Evolutionary conservation across 2,329 filamentous ascomycete genomes (phyloP).

Genomic region (Aurifilum marmelostoma): DNA sequence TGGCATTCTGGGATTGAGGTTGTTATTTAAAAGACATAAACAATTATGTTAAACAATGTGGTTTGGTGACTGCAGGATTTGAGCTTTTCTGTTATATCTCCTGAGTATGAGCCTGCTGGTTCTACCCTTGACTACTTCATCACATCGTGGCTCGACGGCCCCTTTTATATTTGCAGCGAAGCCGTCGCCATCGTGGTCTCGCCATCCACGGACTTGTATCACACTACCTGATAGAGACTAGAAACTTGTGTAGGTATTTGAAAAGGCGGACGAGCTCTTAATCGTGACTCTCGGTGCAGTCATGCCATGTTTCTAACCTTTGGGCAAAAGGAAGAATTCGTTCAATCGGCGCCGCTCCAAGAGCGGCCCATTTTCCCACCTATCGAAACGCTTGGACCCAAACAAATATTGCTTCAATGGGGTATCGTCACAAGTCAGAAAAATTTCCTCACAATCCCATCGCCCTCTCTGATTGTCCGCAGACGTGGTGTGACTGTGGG

Average conservation of each 20-base stretch:
- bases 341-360: not conserved
- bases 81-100: too few relatives aligned
- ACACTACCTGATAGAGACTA: not conserved
- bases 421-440: not conserved
- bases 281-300: not conserved
- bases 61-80: too few relatives aligned
- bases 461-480: not conserved
- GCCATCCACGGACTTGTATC: not conserved
- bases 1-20: too few relatives aligned
- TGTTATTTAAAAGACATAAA: too few relatives aligned
- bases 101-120: not conserved
- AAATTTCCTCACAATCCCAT: not conserved
- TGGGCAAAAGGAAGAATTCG: not conserved
- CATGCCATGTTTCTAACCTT: not conserved
- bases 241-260: not conserved
- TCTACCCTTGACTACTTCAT: not conserved
- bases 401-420: not conserved
- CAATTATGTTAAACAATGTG: too few relatives aligned
- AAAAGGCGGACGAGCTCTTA: not conserved
- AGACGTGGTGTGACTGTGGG: conserved; percentile 6
- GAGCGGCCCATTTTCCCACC: not conserved
- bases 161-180: not conserved
- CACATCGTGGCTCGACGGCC: not conserved
- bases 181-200: not conserved
- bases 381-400: not conserved